These are phyloP conservation scores for Microstegium vimineum DNA, from an alignment of 176 grass and related monocot species.

Conservation along the genomic window DNA sequence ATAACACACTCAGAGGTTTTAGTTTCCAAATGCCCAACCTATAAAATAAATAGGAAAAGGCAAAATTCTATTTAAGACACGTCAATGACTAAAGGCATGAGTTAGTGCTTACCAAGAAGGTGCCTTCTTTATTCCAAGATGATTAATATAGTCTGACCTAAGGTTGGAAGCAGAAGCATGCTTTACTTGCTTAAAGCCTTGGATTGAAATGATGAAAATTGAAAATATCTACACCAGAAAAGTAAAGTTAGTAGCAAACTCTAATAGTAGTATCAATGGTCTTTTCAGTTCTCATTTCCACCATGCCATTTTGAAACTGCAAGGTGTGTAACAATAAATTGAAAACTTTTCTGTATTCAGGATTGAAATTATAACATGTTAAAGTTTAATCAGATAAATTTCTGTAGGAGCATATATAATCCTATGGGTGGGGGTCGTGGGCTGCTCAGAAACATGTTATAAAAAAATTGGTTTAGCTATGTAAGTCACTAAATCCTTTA, in stretches of 20 bases:
- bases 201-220: not conserved
- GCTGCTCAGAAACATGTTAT: not conserved
- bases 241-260: not conserved
- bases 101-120: slow-evolving; percentile 30
- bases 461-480: not conserved
- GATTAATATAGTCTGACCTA: not conserved
- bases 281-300: not conserved
- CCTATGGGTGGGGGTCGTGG: not conserved
- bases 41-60: too few relatives aligned
- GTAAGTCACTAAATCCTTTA: not conserved
- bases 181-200: not conserved
- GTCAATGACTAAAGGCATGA: not conserved
- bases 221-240: slow-evolving; percentile 25
- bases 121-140: slow-evolving; percentile 24
- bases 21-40: too few relatives aligned
- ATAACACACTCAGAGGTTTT: too few relatives aligned
- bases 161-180: not conserved
- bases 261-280: not conserved
- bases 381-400: not conserved
- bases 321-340: not conserved
- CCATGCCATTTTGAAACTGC: not conserved
- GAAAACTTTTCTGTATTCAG: not conserved
- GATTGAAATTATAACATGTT: not conserved
- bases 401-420: not conserved
- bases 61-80: too few relatives aligned